Conservation (phyloP, 345 rosid genomes). For the Clausena lansium region DNA sequence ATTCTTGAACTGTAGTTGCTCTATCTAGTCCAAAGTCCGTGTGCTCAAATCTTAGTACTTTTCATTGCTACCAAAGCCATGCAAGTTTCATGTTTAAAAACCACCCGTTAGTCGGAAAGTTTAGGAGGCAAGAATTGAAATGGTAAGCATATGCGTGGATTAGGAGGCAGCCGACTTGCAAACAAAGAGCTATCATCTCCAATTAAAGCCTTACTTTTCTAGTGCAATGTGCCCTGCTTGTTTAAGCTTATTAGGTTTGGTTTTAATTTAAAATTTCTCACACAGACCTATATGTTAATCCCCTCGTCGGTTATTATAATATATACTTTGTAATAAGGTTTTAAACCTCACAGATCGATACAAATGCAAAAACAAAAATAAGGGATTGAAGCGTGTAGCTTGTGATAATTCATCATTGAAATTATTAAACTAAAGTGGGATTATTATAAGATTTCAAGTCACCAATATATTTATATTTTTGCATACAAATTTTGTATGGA, state of each 20-base stretch:
- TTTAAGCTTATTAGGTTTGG: neutral
- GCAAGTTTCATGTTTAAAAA: neutral
- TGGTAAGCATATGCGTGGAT: neutral
- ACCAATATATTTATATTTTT: neutral
- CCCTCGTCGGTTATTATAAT: neutral
- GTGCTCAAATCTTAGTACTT: neutral
- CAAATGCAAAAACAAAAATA: neutral
- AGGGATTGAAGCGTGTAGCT: neutral
- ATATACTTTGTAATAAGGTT: neutral
- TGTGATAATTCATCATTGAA: neutral
- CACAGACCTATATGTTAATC: no score
- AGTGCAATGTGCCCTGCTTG: slow-evolving; percentile 14
- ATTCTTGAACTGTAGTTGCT: neutral
- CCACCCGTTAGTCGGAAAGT: neutral
- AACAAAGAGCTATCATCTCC: slow-evolving; percentile 14
- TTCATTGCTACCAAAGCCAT: neutral
- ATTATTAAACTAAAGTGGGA: neutral
- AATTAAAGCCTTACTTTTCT: neutral
- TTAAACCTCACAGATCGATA: neutral
- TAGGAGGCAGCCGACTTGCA: neutral
- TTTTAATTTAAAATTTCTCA: no score
- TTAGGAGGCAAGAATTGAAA: no score
- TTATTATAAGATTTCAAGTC: neutral
- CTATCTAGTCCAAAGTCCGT: neutral
- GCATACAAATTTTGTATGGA: neutral